These are phyloP conservation scores for Lactifluus subvellereus DNA, from an alignment of 768 basidiomycete genomes.

Conservation along the genomic window DNA sequence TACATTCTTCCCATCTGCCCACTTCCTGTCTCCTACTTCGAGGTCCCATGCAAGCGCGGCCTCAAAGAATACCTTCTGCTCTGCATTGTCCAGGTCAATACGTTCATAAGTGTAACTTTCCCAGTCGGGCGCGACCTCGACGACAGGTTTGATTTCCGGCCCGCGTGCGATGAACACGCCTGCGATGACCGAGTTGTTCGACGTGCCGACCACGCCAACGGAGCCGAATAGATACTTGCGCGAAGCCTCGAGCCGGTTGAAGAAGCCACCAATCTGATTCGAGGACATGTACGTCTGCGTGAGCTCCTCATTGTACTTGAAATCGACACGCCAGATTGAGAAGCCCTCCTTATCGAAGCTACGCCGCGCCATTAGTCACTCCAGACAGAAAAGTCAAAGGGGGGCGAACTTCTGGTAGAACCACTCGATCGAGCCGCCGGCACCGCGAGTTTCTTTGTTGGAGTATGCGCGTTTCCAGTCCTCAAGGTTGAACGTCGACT, in stretches of 20 bases:
- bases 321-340: conserved; percentile 89
- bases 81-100: conserved; percentile 66
- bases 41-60: conserved; percentile 92
- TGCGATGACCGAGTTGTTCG: conserved; percentile 72
- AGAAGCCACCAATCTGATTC: conserved; percentile 93
- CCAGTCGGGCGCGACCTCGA: conserved; percentile 83
- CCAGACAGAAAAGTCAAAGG: neutral
- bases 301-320: conserved; percentile 95
- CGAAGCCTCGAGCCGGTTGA: conserved; percentile 95
- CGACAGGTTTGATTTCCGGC: conserved; percentile 58
- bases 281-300: conserved; percentile 91
- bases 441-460: conserved; percentile 91
- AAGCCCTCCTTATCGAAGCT: conserved; percentile 88
- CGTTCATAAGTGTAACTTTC: conserved; percentile 81
- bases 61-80: conserved; percentile 88
- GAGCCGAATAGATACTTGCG: conserved; percentile 96
- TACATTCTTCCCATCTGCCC: conserved; percentile 88
- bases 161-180: conserved; percentile 85
- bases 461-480: conserved; percentile 99
- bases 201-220: conserved; percentile 78
- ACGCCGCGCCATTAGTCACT: conserved; percentile 6
- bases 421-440: conserved; percentile 85
- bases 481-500: conserved; percentile 82
- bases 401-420: conserved; percentile 83
- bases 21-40: conserved; percentile 80